Evolutionary conservation across 768 basidiomycete genomes (phyloP), one percentile per base, ranked within the genome.

Genomic region (Solioccasus polychromus): DNA sequence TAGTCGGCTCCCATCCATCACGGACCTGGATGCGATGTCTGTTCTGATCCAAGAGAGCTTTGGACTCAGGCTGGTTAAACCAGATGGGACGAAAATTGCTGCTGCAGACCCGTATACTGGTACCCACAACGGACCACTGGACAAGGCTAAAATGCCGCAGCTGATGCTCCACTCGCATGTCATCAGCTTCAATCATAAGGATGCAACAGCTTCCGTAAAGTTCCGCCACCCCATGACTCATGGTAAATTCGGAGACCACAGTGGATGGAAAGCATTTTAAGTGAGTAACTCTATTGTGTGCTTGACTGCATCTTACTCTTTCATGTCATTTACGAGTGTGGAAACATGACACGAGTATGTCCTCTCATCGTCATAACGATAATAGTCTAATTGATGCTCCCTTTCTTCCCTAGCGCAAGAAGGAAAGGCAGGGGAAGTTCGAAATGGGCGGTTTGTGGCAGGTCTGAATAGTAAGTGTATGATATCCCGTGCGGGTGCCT

Each of bases 121-220:
- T 14, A 0, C 15, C 2, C 3, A 36, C 7, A 11, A 36, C 19
- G 0, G 5, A 2, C 26, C 45, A 1, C 20, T 59, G 24, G 45
- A 57, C 1, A 35, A 18, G n/a, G 14, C 15, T 14, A 46, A 48
- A 35, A 5, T 20, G 5, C 56, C 56, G 5, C 8, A 40, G 23
- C 22, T 59, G 25, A 32, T 48, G 11, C 56, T 57, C 19, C 45
- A 54, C 12, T 57, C 56, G 8, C 44, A 48, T 11, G 3, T 22
- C 2, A 10, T 53, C 29, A 30, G 24, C n/a, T 23, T 54, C 15
- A 28, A 42, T 1, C 30, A 26, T n/a, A n/a, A n/a, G n/a, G n/a
- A n/a, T n/a, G n/a, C n/a, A n/a, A n/a, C n/a, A n/a, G 26, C 35
- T 18, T 42, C 46, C 4, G 14, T 49, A 19, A 37, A 17, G 26